phyloP scores from a whole-genome alignment of 2,329 filamentous ascomycete species.

The Ophiocordyceps sinensis region DNA sequence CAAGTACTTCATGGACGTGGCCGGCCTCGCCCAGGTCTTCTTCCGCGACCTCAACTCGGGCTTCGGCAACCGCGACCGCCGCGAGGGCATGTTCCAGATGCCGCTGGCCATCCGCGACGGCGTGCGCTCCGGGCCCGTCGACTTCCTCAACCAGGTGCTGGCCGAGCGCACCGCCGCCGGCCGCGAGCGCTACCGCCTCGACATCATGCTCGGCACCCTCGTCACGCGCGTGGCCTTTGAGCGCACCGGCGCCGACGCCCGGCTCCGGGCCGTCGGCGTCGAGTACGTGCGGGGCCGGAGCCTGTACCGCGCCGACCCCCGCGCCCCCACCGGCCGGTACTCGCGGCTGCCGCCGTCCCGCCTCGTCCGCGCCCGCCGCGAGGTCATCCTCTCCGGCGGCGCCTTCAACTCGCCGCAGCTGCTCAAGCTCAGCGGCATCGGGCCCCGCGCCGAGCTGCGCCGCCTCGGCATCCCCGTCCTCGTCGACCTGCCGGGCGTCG shows the following conservation, averaged over 20 bases:
- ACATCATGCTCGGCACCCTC: constrained; percentile 10
- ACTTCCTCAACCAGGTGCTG: constrained; percentile 26
- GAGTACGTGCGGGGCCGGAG: constrained; percentile 25
- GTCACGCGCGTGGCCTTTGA: constrained; percentile 22
- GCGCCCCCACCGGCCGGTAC: constrained; percentile 9
- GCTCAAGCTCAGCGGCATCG: constrained; percentile 30
- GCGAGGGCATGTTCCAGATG: constrained; percentile 26
- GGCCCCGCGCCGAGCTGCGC: constrained; percentile 22
- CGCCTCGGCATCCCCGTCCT: constrained; percentile 34
- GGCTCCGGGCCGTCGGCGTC: constrained; percentile 25
- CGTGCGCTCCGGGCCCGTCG: constrained; percentile 30
- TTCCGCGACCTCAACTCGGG: constrained; percentile 38
- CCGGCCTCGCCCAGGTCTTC: constrained; percentile 20
- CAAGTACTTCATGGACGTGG: constrained; percentile 3
- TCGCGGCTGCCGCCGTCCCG: constrained; percentile 7
- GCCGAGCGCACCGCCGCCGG: constrained; percentile 8
- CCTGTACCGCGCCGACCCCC: constrained; percentile 28
- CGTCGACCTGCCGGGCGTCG: constrained; percentile 45
- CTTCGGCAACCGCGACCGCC: constrained; percentile 25
- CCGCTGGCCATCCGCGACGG: constrained; percentile 28
- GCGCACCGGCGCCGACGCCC: constrained; percentile 6
- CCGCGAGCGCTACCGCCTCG: constrained; percentile 5
- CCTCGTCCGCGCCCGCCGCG: constrained; percentile 19
- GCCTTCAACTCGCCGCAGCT: constrained; percentile 30
- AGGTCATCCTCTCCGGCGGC: constrained; percentile 34